Conservation (phyloP, 1,284 basidiomycete genomes). For the Anthracocystis setariae region DNA sequence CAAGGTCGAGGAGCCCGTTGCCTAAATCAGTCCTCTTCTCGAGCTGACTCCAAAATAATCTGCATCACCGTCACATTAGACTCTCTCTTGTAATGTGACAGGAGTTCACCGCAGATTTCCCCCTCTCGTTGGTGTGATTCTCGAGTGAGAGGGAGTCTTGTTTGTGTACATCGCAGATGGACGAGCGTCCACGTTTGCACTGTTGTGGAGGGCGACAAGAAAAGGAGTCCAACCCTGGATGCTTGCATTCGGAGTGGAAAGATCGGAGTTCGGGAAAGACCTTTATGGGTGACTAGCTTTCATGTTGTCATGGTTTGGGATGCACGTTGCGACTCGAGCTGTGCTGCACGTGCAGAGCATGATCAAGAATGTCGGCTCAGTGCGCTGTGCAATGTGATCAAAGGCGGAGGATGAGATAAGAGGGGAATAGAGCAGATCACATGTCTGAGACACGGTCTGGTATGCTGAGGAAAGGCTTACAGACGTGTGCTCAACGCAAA, state of each 20-base stretch:
- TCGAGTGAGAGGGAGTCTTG: background rate
- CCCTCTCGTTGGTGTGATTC: background rate
- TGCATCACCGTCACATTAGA: conserved; percentile 7
- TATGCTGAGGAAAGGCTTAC: conserved; percentile 6
- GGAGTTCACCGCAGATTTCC: conserved; percentile 12
- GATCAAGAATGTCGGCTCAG: background rate
- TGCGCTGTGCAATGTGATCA: background rate
- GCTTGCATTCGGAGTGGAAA: background rate
- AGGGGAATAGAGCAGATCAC: background rate
- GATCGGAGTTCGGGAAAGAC: conserved; percentile 6
- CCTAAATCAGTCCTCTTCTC: conserved; percentile 20
- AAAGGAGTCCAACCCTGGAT: background rate
- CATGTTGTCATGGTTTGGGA: background rate
- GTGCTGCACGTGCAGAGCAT: background rate
- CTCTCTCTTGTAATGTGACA: conserved; percentile 15
- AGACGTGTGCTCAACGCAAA: conserved; percentile 3
- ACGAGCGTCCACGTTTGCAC: background rate
- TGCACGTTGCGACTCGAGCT: conserved; percentile 8
- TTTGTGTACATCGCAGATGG: background rate
- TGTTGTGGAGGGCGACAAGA: background rate
- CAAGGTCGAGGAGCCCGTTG: conserved; percentile 38
- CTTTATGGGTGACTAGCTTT: background rate
- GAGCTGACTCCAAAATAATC: conserved; percentile 7
- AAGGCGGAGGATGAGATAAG: conserved; percentile 2
- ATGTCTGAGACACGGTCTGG: conserved; percentile 30